These are phyloP conservation scores for Leucocoprinus sp. DNA, from an alignment of 768 basidiomycete species.

Conservation along the genomic window DNA sequence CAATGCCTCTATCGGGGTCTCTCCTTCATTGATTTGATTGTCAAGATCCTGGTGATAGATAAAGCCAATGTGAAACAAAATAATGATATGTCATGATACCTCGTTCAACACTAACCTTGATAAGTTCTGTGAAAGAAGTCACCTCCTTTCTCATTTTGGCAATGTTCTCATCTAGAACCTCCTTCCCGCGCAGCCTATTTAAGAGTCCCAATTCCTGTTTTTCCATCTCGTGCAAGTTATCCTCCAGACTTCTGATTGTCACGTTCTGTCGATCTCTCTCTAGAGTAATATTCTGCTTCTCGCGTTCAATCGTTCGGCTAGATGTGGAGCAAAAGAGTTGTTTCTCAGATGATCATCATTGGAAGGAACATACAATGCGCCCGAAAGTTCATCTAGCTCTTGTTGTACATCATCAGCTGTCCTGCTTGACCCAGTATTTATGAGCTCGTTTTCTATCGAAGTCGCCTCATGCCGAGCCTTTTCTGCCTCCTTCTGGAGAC, in stretches of 20 bases:
- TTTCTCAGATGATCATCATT: neutral
- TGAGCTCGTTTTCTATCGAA: constrained; percentile 61
- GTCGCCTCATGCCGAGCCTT: constrained; percentile 53
- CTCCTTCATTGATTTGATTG: constrained; percentile 46
- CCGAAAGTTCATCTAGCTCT: constrained; percentile 58
- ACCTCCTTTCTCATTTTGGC: constrained; percentile 54
- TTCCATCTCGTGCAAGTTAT: constrained; percentile 54
- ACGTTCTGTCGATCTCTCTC: constrained; percentile 58
- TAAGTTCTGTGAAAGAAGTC: constrained; percentile 28
- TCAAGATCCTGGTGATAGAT: constrained; percentile 50
- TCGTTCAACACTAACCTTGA: too few relatives aligned
- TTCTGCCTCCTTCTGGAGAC: constrained; percentile 51
- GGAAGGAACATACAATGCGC: constrained; percentile 51
- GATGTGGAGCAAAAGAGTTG: neutral
- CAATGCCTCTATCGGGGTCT: constrained; percentile 56
- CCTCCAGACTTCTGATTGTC: constrained; percentile 46
- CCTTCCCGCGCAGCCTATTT: constrained; percentile 52
- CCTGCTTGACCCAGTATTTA: constrained; percentile 64
- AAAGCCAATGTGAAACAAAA: neutral
- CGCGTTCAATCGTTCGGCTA: constrained; percentile 62
- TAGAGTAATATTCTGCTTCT: constrained; percentile 43
- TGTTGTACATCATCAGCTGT: constrained; percentile 81
- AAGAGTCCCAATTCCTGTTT: constrained; percentile 49
- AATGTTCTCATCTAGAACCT: constrained; percentile 46
- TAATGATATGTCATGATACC: neutral